Conservation (phyloP, 176 grass and related monocot species). For the Oryza punctata region DNA sequence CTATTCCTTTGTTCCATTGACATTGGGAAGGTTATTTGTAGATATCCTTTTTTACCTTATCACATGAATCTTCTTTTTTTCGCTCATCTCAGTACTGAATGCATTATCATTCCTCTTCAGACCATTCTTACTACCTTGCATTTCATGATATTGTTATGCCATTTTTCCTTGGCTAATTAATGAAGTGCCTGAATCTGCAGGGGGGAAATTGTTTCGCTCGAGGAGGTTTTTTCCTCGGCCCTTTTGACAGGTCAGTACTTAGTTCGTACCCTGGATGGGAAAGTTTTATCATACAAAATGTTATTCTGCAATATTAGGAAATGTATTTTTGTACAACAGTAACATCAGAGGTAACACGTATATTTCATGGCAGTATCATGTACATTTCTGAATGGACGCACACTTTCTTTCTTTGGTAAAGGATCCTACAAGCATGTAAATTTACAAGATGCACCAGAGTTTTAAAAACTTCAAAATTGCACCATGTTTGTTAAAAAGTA, state of each 20-base stretch:
- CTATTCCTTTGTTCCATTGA: background rate
- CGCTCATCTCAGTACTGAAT: background rate
- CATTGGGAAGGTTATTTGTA: constrained; percentile 12
- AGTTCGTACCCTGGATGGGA: background rate
- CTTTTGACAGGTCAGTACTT: constrained; percentile 9
- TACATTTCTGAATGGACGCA: background rate
- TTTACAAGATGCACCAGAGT: background rate
- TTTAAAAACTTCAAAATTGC: background rate
- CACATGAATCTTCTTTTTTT: background rate
- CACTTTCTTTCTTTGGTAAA: background rate
- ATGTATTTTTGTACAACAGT: background rate
- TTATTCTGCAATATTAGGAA: background rate
- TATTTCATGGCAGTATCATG: background rate
- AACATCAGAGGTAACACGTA: background rate
- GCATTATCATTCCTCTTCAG: background rate
- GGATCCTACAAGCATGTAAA: background rate
- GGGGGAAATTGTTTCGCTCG: background rate
- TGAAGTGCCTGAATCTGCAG: constrained; percentile 24
- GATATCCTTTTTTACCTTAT: background rate
- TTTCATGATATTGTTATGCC: background rate
- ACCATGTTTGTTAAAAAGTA: background rate
- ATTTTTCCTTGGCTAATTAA: background rate
- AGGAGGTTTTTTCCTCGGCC: background rate
- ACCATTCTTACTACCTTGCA: background rate
- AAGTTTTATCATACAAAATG: background rate